These are phyloP conservation scores for Rhizophagus clarus DNA, from an alignment of 192 early-diverging fungal genomes.

Conservation along the genomic window DNA sequence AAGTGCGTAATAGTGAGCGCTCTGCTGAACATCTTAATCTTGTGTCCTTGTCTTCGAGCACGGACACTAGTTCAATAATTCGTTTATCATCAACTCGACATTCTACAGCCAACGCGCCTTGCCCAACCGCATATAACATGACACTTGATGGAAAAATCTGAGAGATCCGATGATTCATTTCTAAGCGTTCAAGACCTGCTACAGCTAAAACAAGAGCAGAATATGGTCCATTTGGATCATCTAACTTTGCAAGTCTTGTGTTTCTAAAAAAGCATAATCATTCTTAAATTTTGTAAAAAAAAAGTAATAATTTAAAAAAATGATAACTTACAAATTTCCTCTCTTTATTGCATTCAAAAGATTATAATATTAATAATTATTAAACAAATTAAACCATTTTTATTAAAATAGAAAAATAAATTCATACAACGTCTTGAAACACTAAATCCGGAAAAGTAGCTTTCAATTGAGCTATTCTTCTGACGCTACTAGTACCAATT, in stretches of 20 bases:
- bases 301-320: slow-evolving; percentile 20
- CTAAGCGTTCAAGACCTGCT: slow-evolving; percentile 81
- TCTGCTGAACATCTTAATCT: slow-evolving; percentile 76
- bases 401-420: slow-evolving; percentile 11
- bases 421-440: slow-evolving; percentile 77
- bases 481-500: slow-evolving; percentile 87
- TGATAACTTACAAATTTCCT: slow-evolving; percentile 42
- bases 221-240: slow-evolving; percentile 69
- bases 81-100: slow-evolving; percentile 66
- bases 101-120: slow-evolving; percentile 90
- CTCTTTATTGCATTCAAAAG: slow-evolving; percentile 12
- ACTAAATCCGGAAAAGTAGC: slow-evolving; percentile 72
- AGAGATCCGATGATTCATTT: slow-evolving; percentile 69
- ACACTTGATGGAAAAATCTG: slow-evolving; percentile 58
- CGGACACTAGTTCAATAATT: slow-evolving; percentile 51
- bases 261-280: slow-evolving; percentile 50
- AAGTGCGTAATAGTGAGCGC: slow-evolving; percentile 79
- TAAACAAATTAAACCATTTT: slow-evolving; percentile 9
- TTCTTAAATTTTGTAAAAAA: slow-evolving; percentile 33
- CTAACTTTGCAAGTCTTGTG: slow-evolving; percentile 87
- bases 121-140: slow-evolving; percentile 88
- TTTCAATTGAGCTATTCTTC: slow-evolving; percentile 85
- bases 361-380: background rate
- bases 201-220: slow-evolving; percentile 83
- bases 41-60: slow-evolving; percentile 68